Base-by-base conservation (phyloP, 345 rosid species). In the Clarkia xantiana region DNA sequence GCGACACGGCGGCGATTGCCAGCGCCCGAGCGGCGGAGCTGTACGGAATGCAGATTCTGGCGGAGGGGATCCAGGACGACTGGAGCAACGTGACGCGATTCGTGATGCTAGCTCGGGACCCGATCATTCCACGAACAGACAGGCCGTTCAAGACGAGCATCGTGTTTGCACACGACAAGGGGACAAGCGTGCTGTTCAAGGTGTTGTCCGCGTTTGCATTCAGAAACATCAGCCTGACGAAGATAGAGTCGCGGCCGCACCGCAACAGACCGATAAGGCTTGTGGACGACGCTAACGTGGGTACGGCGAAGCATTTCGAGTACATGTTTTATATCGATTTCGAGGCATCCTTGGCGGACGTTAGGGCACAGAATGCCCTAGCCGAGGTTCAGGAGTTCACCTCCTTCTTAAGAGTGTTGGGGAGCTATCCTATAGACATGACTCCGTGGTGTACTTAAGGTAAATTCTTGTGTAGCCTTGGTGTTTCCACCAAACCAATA, bases 11-110 rank as follows among this genome's bases (percentile, higher is more conserved):
- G 0, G 98, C 98, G 0, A 80, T 91, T 1, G 98, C 96, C 0
- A 83, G 94, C 36, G 85, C 93, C 49, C 82, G 98, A 44, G 96
- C 98, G 11, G 96, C 94, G 2, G 94, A 86, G 22, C 73, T 91
- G 14, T 91, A 91, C 71, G 96, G 96, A 0, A 18, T 91, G 6
- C 72, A 83, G 49, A 38, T 91, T 1, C 64, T 91, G 2, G 93
- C 76, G 10, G 89, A 91, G 18, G 78, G 73, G 15, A 71, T 71
- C 49, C 76, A 70, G 55, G 79, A 74, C 51, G 79, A 74, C 53
- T 61, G 66, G 12, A 51, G 79, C 29, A 74, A 74, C 73, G 76
- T 74, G 42, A 74, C 79, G 6, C 65, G 79, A 11, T 74, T 74
- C 59, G 76, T 74, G 54, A 70, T 74, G 79, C 61, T 74, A 51